Evolutionary conservation across 106 monocot genomes (phyloP).

Genomic region (Dioscorea alata): DNA sequence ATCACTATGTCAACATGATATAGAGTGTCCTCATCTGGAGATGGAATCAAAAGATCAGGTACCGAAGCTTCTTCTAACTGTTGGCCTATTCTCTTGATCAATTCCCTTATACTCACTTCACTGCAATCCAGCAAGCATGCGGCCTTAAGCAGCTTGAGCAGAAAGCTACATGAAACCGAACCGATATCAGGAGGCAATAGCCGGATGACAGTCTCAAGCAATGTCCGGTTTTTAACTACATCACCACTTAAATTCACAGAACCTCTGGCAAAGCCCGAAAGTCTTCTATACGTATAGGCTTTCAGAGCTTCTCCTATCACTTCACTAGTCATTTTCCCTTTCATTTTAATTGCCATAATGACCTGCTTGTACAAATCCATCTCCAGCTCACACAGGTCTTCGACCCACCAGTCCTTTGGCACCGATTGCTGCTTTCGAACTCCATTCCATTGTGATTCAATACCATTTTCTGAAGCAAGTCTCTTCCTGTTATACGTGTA

Average conservation of each 20-base stretch:
- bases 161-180: conserved; percentile 51
- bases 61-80: conserved; percentile 49
- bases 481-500: conserved; percentile 71
- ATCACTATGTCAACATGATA: conserved; percentile 46
- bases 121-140: conserved; percentile 36
- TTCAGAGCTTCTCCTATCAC: conserved; percentile 66
- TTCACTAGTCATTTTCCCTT: conserved; percentile 20
- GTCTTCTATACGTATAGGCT: conserved; percentile 50
- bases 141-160: conserved; percentile 44
- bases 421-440: conserved; percentile 47
- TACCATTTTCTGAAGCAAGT: conserved; percentile 44
- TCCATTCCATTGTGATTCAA: conserved; percentile 58
- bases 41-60: conserved; percentile 46
- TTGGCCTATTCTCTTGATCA: conserved; percentile 39
- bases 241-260: conserved; percentile 20
- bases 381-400: conserved; percentile 77
- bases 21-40: conserved; percentile 9
- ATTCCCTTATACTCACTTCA: conserved; percentile 25
- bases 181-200: conserved; percentile 38
- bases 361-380: conserved; percentile 56
- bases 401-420: conserved; percentile 84
- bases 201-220: conserved; percentile 47
- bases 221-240: conserved; percentile 13
- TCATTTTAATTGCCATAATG: conserved; percentile 41
- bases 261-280: conserved; percentile 33